Conservation (phyloP, 768 basidiomycete species). For the Jaapia argillacea region DNA sequence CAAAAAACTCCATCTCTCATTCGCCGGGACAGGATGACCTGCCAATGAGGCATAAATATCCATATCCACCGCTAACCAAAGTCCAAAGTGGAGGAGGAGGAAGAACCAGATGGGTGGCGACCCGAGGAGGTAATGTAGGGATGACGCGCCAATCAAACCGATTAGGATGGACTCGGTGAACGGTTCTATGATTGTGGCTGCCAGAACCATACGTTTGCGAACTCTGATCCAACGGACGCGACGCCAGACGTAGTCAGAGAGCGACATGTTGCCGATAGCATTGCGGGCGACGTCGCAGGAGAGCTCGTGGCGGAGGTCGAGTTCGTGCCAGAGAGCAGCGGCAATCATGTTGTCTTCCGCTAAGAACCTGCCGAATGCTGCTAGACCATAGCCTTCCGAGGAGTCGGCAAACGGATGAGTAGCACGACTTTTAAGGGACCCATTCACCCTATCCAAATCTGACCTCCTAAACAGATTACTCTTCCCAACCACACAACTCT, state of each 20-base stretch:
- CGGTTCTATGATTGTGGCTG: conserved; percentile 84
- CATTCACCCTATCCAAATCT: conserved; percentile 71
- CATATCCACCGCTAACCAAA: conserved; percentile 75
- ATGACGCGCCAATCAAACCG: conserved; percentile 51
- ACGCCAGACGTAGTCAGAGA: conserved; percentile 78
- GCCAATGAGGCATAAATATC: conserved; percentile 74
- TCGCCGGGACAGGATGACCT: conserved; percentile 44
- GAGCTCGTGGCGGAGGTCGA: conserved; percentile 79
- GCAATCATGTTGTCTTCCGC: conserved; percentile 99
- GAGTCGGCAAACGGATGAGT: conserved; percentile 12
- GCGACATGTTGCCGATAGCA: conserved; percentile 78
- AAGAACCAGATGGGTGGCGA: conserved; percentile 41
- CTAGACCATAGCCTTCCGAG: conserved; percentile 43
- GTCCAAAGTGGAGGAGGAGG: conserved; percentile 45
- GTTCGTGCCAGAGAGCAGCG: conserved; percentile 85
- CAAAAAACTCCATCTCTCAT: conserved; percentile 49
- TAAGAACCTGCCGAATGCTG: conserved; percentile 78
- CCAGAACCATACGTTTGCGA: conserved; percentile 84
- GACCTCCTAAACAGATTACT: conserved; percentile 90
- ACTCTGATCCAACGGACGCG: conserved; percentile 96
- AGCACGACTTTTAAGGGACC: conserved; percentile 35
- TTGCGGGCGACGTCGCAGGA: conserved; percentile 89
- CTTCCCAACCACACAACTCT: conserved; percentile 96
- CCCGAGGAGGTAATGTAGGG: conserved; percentile 39
- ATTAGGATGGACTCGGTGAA: conserved; percentile 81